Conservation (phyloP, 1,139 yeast species). For the Protomyces inouyei region DNA sequence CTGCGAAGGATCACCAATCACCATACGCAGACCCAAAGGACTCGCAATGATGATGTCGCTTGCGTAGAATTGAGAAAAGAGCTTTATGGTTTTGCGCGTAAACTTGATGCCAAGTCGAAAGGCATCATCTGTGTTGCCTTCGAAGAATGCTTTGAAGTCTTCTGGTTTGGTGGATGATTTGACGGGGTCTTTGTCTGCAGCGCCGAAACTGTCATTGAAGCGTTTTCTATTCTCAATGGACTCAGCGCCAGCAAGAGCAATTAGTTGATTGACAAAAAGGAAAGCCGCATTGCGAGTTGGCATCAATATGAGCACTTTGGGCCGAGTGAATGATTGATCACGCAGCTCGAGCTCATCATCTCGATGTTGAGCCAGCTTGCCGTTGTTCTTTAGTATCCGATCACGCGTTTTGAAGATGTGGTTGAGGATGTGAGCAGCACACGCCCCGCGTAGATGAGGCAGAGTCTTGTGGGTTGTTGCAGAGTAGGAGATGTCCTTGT, state of each 20-base stretch:
- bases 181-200: conserved; percentile 37
- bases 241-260: conserved; percentile 59
- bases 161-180: conserved; percentile 58
- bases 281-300: conserved; percentile 82
- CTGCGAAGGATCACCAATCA: conserved; percentile 51
- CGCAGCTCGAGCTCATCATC: conserved; percentile 52
- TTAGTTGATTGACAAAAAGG: conserved; percentile 60
- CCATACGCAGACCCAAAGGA: conserved; percentile 82
- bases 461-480: conserved; percentile 44
- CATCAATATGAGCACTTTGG: conserved; percentile 72
- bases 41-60: conserved; percentile 87
- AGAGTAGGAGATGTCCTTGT: conserved; percentile 68
- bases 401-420: conserved; percentile 77
- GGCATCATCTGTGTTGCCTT: conserved; percentile 88
- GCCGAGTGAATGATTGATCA: conserved; percentile 94
- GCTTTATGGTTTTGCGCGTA: conserved; percentile 78
- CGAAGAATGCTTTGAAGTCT: conserved; percentile 72
- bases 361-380: conserved; percentile 46
- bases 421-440: conserved; percentile 67
- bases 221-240: conserved; percentile 73
- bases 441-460: conserved; percentile 55
- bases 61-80: conserved; percentile 76
- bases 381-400: conserved; percentile 67
- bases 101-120: conserved; percentile 84
- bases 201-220: conserved; percentile 64